phyloP scores from a whole-genome alignment of 2,329 filamentous ascomycete genomes.

The Ophiostoma triangulosporum region DNA sequence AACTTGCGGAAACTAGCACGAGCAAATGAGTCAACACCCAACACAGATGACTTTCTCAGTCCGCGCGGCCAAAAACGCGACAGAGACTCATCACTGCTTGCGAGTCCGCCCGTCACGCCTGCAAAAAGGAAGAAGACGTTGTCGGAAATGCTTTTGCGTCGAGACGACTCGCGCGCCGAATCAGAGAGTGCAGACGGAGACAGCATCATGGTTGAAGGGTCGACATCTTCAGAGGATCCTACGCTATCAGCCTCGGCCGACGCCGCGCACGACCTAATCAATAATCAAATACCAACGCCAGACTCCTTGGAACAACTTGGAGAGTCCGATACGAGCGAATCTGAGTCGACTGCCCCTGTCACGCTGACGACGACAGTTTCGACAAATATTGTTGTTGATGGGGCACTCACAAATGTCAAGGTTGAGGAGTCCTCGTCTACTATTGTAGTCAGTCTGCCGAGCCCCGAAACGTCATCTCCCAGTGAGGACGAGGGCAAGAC shows the following conservation, averaged over 20 bases:
- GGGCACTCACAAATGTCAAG: background rate
- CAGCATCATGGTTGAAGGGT: background rate
- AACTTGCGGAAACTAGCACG: constrained; percentile 15
- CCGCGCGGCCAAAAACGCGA: constrained; percentile 23
- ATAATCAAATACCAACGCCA: constrained; percentile 8
- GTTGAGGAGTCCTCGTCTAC: background rate
- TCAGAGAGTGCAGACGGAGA: background rate
- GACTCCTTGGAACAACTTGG: constrained; percentile 3
- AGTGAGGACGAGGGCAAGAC: constrained; percentile 6
- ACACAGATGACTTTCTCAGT: background rate
- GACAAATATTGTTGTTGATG: background rate
- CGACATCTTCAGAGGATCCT: background rate
- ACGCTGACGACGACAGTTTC: background rate
- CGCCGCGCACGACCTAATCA: constrained; percentile 9
- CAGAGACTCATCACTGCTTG: constrained; percentile 29
- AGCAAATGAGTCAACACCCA: background rate
- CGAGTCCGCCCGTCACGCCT: constrained; percentile 42
- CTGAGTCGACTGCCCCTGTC: background rate
- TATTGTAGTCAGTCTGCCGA: background rate
- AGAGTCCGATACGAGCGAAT: constrained; percentile 3
- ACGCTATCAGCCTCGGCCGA: background rate
- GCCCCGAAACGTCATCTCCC: constrained; percentile 7
- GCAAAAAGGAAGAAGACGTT: constrained; percentile 34
- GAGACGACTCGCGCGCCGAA: constrained; percentile 23
- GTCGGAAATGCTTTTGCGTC: constrained; percentile 2